Evolutionary conservation across 208 protist genomes (phyloP).

Genomic region (Trypanosomatidae sp.): DNA sequence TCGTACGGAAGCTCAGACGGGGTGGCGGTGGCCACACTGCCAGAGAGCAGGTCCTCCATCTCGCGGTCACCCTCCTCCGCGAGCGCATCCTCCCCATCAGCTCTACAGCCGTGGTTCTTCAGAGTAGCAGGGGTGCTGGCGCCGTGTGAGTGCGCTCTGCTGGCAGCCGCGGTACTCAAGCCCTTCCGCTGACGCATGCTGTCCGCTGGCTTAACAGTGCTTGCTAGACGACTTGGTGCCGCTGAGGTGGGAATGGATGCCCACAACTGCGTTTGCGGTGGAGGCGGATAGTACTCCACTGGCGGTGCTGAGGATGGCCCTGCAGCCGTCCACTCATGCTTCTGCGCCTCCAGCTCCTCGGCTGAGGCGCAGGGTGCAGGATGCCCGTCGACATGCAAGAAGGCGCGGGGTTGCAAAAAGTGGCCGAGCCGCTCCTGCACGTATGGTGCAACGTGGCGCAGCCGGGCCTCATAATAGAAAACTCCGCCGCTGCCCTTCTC

Average conservation of each 20-base stretch:
- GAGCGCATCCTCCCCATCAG: not conserved
- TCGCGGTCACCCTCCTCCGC: not conserved
- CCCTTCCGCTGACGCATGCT: not conserved
- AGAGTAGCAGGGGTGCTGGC: not conserved
- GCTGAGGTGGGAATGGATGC: constrained; percentile 15
- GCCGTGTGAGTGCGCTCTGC: not conserved
- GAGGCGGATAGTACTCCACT: constrained; percentile 45
- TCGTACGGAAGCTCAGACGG: not conserved
- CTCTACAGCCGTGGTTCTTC: not conserved
- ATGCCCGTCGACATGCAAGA: constrained; percentile 61
- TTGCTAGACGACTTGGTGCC: constrained; percentile 1
- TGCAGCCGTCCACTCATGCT: not conserved
- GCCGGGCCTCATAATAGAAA: constrained; percentile 59
- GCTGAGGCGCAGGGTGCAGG: constrained; percentile 40
- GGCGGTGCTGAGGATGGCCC: constrained; percentile 15
- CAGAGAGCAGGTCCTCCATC: not conserved
- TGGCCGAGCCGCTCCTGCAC: constrained; percentile 63
- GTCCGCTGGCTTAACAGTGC: not conserved
- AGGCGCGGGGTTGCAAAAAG: constrained; percentile 65
- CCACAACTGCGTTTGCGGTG: constrained; percentile 30
- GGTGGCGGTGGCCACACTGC: constrained; percentile 1
- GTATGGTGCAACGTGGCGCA: constrained; percentile 34
- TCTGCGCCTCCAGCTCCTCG: constrained; percentile 12
- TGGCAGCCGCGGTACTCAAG: not conserved
- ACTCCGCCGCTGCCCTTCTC: constrained; percentile 9